Conservation (phyloP, 768 basidiomycete genomes). For the Pleurotus pulmonarius region DNA sequence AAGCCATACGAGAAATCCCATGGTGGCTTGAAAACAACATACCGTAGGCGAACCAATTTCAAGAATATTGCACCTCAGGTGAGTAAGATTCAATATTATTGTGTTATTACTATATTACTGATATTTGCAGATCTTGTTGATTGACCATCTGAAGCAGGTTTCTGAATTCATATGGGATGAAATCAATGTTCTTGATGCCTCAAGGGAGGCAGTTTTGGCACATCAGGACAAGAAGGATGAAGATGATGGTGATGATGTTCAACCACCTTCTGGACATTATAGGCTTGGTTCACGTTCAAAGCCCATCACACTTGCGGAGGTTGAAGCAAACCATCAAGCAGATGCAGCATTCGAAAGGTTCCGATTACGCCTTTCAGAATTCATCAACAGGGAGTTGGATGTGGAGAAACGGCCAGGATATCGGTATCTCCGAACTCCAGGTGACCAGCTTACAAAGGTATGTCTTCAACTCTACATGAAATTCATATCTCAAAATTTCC, state of each 20-base stretch:
- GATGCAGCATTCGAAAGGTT: slow-evolving; percentile 10
- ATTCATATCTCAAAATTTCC: neutral
- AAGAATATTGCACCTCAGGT: slow-evolving; percentile 29
- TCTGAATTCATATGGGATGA: slow-evolving; percentile 9
- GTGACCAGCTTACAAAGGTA: neutral
- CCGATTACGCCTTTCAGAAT: slow-evolving; percentile 3
- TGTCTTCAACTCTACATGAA: slow-evolving; percentile 3
- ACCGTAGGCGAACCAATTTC: slow-evolving; percentile 25
- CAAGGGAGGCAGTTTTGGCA: neutral
- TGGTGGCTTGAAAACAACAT: slow-evolving; percentile 21
- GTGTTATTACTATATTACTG: neutral
- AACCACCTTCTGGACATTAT: slow-evolving; percentile 6
- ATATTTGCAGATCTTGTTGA: slow-evolving; percentile 14
- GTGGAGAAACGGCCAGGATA: neutral
- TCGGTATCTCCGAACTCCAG: neutral
- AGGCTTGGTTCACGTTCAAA: slow-evolving; percentile 6
- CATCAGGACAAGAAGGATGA: slow-evolving; percentile 6
- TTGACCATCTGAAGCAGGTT: slow-evolving; percentile 12
- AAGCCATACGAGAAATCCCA: slow-evolving; percentile 28
- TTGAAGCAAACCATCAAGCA: slow-evolving; percentile 1
- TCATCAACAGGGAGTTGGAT: slow-evolving; percentile 10
- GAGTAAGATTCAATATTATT: neutral
- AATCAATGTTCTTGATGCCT: neutral
- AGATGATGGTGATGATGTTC: neutral
- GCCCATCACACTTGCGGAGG: neutral